These are phyloP conservation scores for Acorus calamus DNA, from an alignment of 106 monocot species.

Conservation along the genomic window DNA sequence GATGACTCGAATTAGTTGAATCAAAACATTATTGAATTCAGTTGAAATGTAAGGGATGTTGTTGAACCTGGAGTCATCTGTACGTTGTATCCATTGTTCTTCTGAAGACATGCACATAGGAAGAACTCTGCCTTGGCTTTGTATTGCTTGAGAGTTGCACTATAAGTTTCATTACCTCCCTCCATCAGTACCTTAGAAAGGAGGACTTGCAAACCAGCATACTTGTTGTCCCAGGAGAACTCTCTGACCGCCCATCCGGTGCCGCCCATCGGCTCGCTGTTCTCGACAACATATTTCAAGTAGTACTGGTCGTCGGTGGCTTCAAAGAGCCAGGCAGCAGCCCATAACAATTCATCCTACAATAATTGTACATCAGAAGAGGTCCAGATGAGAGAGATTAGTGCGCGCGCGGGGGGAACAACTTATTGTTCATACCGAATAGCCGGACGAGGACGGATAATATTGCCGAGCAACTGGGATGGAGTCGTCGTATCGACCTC, in stretches of 20 bases:
- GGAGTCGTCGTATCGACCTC: conserved; percentile 60
- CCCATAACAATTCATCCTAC: conserved; percentile 95
- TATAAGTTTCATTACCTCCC: conserved; percentile 17
- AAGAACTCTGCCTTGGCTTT: conserved; percentile 87
- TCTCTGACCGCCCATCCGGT: conserved; percentile 70
- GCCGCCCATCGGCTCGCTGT: conserved; percentile 47
- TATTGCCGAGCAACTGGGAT: conserved; percentile 37
- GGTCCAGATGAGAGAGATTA: not conserved
- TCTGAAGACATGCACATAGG: conserved; percentile 75
- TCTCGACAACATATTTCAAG: conserved; percentile 59
- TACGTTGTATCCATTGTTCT: conserved; percentile 69
- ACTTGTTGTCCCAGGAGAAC: conserved; percentile 98
- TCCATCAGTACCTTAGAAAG: conserved; percentile 33
- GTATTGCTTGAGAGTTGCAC: conserved; percentile 52
- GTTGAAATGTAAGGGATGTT: too few relatives aligned
- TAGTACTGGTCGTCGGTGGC: conserved; percentile 70
- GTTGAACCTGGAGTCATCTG: conserved; percentile 59
- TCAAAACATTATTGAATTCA: too few relatives aligned
- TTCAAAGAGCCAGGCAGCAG: conserved; percentile 78
- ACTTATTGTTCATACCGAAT: conserved; percentile 27
- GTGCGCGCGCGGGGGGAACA: too few relatives aligned
- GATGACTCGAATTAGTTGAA: too few relatives aligned
- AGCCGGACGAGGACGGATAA: conserved; percentile 55
- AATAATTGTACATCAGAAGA: not conserved
- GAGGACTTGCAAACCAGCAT: conserved; percentile 59